A percentile compares a stretch with the other conserved stretches of the same genome.
These are phyloP conservation scores for Aspergillus thermomutatus DNA, from an alignment of 2,329 filamentous ascomycete species.

Conservation along the genomic window DNA sequence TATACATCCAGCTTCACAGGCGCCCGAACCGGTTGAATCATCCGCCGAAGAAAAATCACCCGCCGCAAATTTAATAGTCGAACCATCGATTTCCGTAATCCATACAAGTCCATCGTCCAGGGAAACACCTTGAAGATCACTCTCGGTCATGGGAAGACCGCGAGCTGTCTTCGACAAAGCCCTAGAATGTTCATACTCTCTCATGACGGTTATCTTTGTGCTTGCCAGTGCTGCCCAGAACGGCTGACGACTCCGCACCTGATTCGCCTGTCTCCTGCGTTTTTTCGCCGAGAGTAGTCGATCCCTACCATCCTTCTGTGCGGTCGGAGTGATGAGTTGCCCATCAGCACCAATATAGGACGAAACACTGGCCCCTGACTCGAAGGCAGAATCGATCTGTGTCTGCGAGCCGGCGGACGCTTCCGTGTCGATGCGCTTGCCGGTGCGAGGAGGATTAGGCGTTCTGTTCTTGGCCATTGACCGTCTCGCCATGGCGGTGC, in stretches of 20 bases:
- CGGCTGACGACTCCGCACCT: slow-evolving; percentile 85
- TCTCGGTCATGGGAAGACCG: slow-evolving; percentile 39
- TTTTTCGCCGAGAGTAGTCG: slow-evolving; percentile 68
- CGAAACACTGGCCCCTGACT: slow-evolving; percentile 41
- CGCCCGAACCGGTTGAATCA: slow-evolving; percentile 28
- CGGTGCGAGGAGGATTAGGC: slow-evolving; percentile 37
- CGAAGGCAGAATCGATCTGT: slow-evolving; percentile 41
- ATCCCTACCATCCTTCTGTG: slow-evolving; percentile 53
- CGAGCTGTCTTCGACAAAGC: slow-evolving; percentile 38
- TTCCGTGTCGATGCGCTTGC: slow-evolving; percentile 45
- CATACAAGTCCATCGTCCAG: slow-evolving; percentile 44
- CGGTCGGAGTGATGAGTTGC: slow-evolving; percentile 51
- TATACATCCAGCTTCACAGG: slow-evolving; percentile 26
- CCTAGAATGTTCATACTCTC: slow-evolving; percentile 79
- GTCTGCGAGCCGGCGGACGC: slow-evolving; percentile 42
- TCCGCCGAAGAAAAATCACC: slow-evolving; percentile 37
- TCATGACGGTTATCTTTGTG: slow-evolving; percentile 94
- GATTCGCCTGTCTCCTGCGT: slow-evolving; percentile 84
- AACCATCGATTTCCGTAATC: slow-evolving; percentile 46
- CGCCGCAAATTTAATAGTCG: slow-evolving; percentile 46
- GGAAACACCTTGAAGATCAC: slow-evolving; percentile 40
- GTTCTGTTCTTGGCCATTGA: slow-evolving; percentile 45
- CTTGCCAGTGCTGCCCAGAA: slow-evolving; percentile 92
- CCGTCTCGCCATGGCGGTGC: slow-evolving; percentile 46
- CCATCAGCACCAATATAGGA: slow-evolving; percentile 40